Percentiles rank a stretch among this genome's conserved stretches.
phyloP scores from a whole-genome alignment of 495 filamentous ascomycete genomes.

The Penicillium dipodomyicola region DNA sequence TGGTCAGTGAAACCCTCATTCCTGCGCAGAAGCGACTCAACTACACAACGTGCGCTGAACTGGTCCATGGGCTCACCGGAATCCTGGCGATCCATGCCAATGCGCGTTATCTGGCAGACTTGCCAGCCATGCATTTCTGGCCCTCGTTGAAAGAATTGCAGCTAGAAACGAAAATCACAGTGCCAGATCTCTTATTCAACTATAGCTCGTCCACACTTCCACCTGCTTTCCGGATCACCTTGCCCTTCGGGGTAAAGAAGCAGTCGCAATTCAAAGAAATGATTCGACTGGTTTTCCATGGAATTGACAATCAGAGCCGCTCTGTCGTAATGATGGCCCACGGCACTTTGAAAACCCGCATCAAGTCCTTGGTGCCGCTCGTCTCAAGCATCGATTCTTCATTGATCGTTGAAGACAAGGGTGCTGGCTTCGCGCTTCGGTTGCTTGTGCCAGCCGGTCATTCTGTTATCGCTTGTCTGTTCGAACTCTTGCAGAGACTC shows the following conservation, averaged over 20 bases:
- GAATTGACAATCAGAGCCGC: constrained; percentile 36
- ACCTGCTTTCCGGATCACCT: constrained; percentile 29
- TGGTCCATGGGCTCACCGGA: constrained; percentile 41
- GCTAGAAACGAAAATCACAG: constrained; percentile 29
- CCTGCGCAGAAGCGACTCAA: constrained; percentile 18
- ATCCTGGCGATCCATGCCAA: constrained; percentile 44
- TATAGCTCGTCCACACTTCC: constrained; percentile 37
- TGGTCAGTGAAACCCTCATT: constrained; percentile 29
- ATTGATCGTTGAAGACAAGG: constrained; percentile 35
- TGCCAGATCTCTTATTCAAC: constrained; percentile 39
- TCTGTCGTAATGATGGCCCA: constrained; percentile 42
- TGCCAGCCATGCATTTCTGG: constrained; percentile 31
- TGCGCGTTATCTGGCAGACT: constrained; percentile 37
- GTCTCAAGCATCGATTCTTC: constrained; percentile 32
- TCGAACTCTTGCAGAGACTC: constrained; percentile 42
- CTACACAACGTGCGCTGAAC: constrained; percentile 36
- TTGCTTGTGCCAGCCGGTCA: constrained; percentile 39
- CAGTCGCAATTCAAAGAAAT: constrained; percentile 36
- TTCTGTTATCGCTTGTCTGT: constrained; percentile 33
- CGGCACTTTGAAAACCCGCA: constrained; percentile 30
- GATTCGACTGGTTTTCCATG: constrained; percentile 42
- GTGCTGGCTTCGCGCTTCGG: constrained; percentile 42
- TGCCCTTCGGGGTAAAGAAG: constrained; percentile 29
- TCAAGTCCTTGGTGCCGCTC: constrained; percentile 28
- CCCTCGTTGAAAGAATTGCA: constrained; percentile 38